Evolutionary conservation across 164 flowering plant genomes (phyloP).

Genomic region (Magnolia changhungtana): DNA sequence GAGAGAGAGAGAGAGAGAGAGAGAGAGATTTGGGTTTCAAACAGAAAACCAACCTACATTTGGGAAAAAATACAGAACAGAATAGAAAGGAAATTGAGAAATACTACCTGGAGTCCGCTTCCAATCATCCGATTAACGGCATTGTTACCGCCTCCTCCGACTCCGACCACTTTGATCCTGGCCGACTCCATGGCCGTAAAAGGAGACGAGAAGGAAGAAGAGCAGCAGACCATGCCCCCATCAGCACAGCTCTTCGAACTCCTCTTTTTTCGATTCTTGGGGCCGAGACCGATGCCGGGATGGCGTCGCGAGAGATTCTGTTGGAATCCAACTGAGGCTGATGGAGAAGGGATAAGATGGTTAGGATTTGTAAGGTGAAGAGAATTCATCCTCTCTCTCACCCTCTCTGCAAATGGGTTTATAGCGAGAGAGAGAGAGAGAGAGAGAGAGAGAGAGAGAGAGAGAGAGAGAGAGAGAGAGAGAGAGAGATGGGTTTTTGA

Average conservation of each 20-base stretch:
- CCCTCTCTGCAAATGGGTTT: too few relatives aligned
- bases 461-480: background rate
- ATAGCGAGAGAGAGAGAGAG: too few relatives aligned
- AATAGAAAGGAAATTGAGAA: background rate
- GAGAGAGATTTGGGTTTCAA: too few relatives aligned
- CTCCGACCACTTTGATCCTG: constrained; percentile 92
- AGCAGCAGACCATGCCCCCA: constrained; percentile 8
- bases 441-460: too few relatives aligned
- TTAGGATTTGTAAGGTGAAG: constrained; percentile 38
- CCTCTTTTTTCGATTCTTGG: constrained; percentile 1
- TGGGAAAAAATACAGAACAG: background rate
- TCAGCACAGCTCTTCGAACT: constrained; percentile 10
- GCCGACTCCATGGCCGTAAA: constrained; percentile 71
- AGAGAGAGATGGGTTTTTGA: too few relatives aligned
- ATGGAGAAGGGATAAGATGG: constrained; percentile 29
- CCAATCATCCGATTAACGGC: constrained; percentile 98
- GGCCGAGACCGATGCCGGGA: constrained; percentile 3
- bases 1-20: too few relatives aligned
- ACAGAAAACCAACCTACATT: too few relatives aligned
- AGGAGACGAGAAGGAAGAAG: constrained; percentile 35
- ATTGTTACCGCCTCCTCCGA: constrained; percentile 99
- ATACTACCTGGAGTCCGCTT: constrained; percentile 73
- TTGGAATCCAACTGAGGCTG: constrained; percentile 15
- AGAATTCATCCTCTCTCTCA: constrained; percentile 31
- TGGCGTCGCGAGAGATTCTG: constrained; percentile 5